phyloP scores from a whole-genome alignment of 495 filamentous ascomycete genomes.

The Thozetella sp. region DNA sequence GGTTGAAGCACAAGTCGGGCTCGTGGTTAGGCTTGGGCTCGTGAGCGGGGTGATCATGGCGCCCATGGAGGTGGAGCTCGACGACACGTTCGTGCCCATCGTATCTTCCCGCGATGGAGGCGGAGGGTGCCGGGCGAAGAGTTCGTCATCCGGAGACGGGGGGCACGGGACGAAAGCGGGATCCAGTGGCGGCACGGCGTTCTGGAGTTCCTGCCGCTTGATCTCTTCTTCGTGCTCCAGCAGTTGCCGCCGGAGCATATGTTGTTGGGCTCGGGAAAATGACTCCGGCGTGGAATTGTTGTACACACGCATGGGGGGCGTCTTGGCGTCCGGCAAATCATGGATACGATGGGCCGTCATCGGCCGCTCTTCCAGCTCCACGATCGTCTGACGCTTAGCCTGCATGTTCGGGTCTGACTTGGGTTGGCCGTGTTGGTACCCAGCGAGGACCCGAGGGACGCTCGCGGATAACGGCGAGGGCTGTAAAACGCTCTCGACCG shows the following conservation, averaged over 20 bases:
- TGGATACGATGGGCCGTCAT: slow-evolving; percentile 41
- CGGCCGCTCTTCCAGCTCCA: slow-evolving; percentile 34
- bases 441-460: slow-evolving; percentile 23
- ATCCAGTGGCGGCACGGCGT: slow-evolving; percentile 10
- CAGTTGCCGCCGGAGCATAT: slow-evolving; percentile 19
- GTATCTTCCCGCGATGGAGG: slow-evolving; percentile 34
- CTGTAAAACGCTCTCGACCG: slow-evolving; percentile 15
- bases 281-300: slow-evolving; percentile 28
- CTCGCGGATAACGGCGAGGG: slow-evolving; percentile 37
- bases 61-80: slow-evolving; percentile 45
- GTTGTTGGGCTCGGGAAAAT: slow-evolving; percentile 24
- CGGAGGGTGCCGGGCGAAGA: slow-evolving; percentile 18
- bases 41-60: slow-evolving; percentile 42
- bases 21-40: slow-evolving; percentile 53
- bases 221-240: slow-evolving; percentile 17
- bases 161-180: slow-evolving; percentile 32
- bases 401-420: slow-evolving; percentile 48
- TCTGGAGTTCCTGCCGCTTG: slow-evolving; percentile 17
- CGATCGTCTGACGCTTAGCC: slow-evolving; percentile 30
- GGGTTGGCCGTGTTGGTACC: slow-evolving; percentile 40
- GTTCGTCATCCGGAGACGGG: slow-evolving; percentile 54
- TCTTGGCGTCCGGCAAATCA: slow-evolving; percentile 24
- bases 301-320: slow-evolving; percentile 18
- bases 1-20: slow-evolving; percentile 58
- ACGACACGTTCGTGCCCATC: slow-evolving; percentile 40